phyloP scores from a whole-genome alignment of 768 basidiomycete genomes.

The Podaxis sp. region DNA sequence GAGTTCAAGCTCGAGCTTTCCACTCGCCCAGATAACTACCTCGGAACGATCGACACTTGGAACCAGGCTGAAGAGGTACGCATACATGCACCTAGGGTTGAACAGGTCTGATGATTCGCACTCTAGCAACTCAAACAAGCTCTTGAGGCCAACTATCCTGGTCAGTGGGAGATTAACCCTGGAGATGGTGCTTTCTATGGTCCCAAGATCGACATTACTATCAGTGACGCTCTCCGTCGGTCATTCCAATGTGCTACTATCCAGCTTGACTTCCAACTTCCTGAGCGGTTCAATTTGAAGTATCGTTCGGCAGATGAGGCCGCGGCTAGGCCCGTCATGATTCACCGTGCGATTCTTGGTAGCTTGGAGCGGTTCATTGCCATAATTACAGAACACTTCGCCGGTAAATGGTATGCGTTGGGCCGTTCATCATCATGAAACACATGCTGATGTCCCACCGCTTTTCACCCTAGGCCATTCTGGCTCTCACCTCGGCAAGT shows the following conservation, averaged over 20 bases:
- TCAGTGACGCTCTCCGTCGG: slow-evolving; percentile 87
- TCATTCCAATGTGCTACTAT: slow-evolving; percentile 99
- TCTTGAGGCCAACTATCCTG: slow-evolving; percentile 83
- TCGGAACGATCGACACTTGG: slow-evolving; percentile 91
- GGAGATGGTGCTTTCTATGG: slow-evolving; percentile 99
- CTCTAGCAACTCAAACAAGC: slow-evolving; percentile 78
- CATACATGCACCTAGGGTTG: background rate
- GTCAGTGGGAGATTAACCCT: slow-evolving; percentile 90
- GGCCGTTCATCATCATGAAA: background rate
- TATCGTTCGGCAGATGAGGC: slow-evolving; percentile 81
- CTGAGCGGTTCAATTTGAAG: slow-evolving; percentile 92
- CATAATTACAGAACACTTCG: slow-evolving; percentile 96
- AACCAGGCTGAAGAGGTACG: slow-evolving; percentile 79
- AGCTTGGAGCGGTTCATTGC: slow-evolving; percentile 95
- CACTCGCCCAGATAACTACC: slow-evolving; percentile 92
- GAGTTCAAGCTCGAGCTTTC: slow-evolving; percentile 93
- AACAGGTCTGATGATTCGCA: background rate
- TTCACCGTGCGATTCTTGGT: slow-evolving; percentile 95
- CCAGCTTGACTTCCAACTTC: slow-evolving; percentile 98
- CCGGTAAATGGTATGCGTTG: slow-evolving; percentile 84
- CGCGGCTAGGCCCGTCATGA: slow-evolving; percentile 89
- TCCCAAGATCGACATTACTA: slow-evolving; percentile 97
- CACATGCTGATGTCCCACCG: background rate
- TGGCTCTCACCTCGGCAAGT: slow-evolving; percentile 98
- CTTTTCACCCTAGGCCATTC: slow-evolving; percentile 71